These are phyloP conservation scores for Fusarium nodosum DNA, from an alignment of 2,329 filamentous ascomycete genomes.

Conservation along the genomic window DNA sequence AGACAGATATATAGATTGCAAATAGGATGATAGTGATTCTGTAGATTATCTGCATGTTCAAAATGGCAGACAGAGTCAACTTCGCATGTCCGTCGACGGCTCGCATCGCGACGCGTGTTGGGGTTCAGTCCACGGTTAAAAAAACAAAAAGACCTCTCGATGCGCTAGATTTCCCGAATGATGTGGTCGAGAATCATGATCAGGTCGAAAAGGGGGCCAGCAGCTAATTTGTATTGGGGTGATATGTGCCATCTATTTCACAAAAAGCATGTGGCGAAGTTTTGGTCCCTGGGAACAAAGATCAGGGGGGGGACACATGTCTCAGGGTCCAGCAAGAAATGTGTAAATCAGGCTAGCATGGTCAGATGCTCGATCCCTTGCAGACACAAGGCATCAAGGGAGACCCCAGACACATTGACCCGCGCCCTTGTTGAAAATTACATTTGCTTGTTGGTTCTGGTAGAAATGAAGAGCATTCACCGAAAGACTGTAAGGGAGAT, in stretches of 20 bases:
- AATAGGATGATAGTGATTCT: accelerated
- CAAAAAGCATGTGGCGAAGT: background rate
- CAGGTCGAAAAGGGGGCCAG: too few relatives aligned
- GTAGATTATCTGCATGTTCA: background rate
- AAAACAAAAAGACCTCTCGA: background rate
- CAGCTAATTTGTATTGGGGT: accelerated
- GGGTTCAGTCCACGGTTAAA: background rate
- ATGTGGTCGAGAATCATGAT: background rate
- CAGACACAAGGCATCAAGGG: background rate
- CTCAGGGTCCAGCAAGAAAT: background rate
- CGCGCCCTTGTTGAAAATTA: background rate
- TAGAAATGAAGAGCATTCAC: background rate
- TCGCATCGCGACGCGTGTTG: background rate
- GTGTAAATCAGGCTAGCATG: background rate
- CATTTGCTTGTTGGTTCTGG: accelerated
- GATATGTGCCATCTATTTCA: background rate
- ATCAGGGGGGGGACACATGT: background rate
- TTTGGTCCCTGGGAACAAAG: background rate
- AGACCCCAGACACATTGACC: too few relatives aligned
- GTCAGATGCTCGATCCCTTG: background rate
- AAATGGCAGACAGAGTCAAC: background rate
- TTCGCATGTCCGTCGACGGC: background rate
- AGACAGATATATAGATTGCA: background rate
- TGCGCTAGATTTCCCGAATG: background rate
- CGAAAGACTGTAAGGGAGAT: background rate